Evolutionary conservation across 1,284 basidiomycete species (phyloP), one percentile per base, ranked within the genome.

Genomic region (Inonotus obliquus): DNA sequence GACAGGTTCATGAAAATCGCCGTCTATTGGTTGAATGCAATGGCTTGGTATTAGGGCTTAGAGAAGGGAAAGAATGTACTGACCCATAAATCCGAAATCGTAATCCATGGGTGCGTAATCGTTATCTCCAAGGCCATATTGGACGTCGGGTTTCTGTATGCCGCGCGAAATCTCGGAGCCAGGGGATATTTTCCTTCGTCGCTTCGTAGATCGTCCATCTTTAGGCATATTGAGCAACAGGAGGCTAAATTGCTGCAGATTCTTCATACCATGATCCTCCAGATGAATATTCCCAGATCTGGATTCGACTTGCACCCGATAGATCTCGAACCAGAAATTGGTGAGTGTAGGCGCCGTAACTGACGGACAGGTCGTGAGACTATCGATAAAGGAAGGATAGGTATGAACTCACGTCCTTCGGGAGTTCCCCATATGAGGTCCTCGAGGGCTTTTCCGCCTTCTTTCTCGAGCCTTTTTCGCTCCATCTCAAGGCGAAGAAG

Each of bases 391-490:
- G 54, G n/a, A 35, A 45, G 23, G 35, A 14, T 17, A 21, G 9
- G 9, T 62, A 13, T n/a, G 45, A 13, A 72, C 84, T 72, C 69
- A 92, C 89, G 79, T 63, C 82, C 81, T 56, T 73, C 73, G 0
- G 90, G 90, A 23, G 79, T 81, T n/a, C 83, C 81, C 79, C 83
- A 90, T 11, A 92, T 74, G 71, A 88, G 78, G 52, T 84, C 79
- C 61, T 87, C 81, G 35, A 91, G 74, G 6, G 85, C 67, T 64
- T 75, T 79, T 29, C 74, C 77, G 53, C 77, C 78, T 41, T 81
- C 77, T 68, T 82, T 89, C 68, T 87, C 83, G 1, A 74, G 68
- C 67, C 75, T 82, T 71, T 83, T 90, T 61, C 73, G 67, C 14
- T 77, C 72, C 2, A 84, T 68, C 63, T 82, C 82, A 14, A 75